Percentiles rank a stretch among this genome's conserved stretches.
Evolutionary conservation across 768 basidiomycete genomes (phyloP).

Genomic region (Lentinus tigrinus): DNA sequence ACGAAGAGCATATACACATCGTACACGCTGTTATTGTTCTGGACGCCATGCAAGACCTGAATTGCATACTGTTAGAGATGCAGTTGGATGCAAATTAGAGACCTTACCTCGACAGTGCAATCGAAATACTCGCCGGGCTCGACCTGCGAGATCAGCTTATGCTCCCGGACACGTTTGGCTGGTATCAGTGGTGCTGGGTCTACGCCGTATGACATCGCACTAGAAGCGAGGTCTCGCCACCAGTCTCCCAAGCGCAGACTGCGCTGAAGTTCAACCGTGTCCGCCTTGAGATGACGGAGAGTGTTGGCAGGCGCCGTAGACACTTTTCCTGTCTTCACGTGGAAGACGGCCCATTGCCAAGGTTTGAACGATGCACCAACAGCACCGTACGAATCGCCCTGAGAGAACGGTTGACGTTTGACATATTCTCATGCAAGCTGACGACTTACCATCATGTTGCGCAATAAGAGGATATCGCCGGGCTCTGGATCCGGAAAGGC

Average conservation of each 20-base stretch:
- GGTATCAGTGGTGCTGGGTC: background rate
- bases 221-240: slow-evolving; percentile 24
- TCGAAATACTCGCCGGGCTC: slow-evolving; percentile 25
- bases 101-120: slow-evolving; percentile 45
- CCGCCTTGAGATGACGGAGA: slow-evolving; percentile 15
- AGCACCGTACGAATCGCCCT: slow-evolving; percentile 40
- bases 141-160: slow-evolving; percentile 25
- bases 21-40: slow-evolving; percentile 38
- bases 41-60: slow-evolving; percentile 50
- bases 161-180: slow-evolving; percentile 1
- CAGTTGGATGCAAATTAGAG: background rate
- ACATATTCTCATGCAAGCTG: background rate
- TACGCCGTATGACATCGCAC: background rate
- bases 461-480: slow-evolving; percentile 43
- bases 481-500: slow-evolving; percentile 49
- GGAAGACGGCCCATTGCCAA: slow-evolving; percentile 57
- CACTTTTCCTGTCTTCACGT: slow-evolving; percentile 35
- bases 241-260: slow-evolving; percentile 27
- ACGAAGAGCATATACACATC: slow-evolving; percentile 45
- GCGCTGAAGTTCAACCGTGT: slow-evolving; percentile 19
- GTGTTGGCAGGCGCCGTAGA: slow-evolving; percentile 25
- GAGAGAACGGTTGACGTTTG: background rate
- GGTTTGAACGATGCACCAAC: slow-evolving; percentile 43
- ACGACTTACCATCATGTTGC: slow-evolving; percentile 13
- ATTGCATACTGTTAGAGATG: background rate